phyloP scores from a whole-genome alignment of 2,329 filamentous ascomycete genomes.

The Coleophoma cylindrospora region DNA sequence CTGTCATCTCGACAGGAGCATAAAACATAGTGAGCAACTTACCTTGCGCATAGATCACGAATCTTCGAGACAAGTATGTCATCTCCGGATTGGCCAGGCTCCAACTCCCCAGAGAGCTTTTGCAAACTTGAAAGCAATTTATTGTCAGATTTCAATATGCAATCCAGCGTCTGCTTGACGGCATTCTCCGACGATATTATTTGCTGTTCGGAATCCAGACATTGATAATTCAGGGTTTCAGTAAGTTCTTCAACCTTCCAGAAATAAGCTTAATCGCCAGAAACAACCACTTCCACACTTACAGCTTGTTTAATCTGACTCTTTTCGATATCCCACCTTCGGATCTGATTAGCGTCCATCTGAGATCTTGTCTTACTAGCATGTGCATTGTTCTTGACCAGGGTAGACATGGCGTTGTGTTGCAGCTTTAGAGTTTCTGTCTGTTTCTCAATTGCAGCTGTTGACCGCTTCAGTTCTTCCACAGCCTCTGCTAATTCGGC shows the following conservation, averaged over 20 bases:
- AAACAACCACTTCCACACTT: conserved; percentile 6
- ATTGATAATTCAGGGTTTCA: conserved; percentile 39
- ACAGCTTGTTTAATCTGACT: conserved; percentile 39
- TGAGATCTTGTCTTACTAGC: conserved; percentile 27
- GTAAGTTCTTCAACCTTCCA: conserved; percentile 42
- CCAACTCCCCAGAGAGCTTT: conserved; percentile 58
- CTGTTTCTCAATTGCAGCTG: conserved; percentile 58
- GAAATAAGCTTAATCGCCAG: too few relatives aligned
- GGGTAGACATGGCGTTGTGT: conserved; percentile 51
- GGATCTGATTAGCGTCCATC: conserved; percentile 29
- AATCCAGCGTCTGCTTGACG: conserved; percentile 43
- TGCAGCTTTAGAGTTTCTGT: conserved; percentile 57
- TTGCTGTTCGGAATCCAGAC: conserved; percentile 47
- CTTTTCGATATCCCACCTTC: conserved; percentile 32
- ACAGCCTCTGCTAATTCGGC: conserved; percentile 57
- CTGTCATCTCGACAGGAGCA: too few relatives aligned
- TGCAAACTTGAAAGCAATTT: conserved; percentile 60
- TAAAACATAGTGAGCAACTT: conserved; percentile 3
- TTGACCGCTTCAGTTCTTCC: conserved; percentile 58
- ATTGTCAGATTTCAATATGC: conserved; percentile 56
- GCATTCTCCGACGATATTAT: conserved; percentile 36
- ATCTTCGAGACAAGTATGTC: conserved; percentile 49
- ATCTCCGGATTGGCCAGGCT: conserved; percentile 45
- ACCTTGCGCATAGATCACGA: conserved; percentile 53
- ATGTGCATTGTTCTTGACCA: conserved; percentile 39